Base-by-base conservation (phyloP, 2,329 filamentous ascomycete genomes). In the Aspergillus ochraceus region DNA sequence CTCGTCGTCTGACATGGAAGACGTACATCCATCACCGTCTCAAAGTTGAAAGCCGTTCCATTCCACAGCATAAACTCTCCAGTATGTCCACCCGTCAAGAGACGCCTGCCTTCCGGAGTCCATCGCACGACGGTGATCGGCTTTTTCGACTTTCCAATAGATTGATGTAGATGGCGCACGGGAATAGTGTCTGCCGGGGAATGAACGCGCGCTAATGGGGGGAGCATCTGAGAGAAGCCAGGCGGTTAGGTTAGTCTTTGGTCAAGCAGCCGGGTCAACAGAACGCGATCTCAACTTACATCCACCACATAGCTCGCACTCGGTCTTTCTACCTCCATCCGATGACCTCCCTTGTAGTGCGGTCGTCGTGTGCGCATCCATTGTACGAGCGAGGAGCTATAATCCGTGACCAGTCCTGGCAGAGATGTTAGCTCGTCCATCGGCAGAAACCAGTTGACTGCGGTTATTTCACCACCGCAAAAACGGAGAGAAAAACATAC, bases 21-120 rank as follows among this genome's bases (percentile, higher is more conserved):
- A 62, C 77, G 55, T 66, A 83, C 80, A 76, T 97, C 93, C 90
- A 97, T 97, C 29, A 99, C 97, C 3, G 95, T 98, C 79, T 99
- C 95, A 70, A 99, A 99, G 76, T 99, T 98, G 84, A 99, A 99
- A 24, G 92, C 94, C 49, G 94, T 98, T 64, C 95, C 95, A 74
- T 99, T 99, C 95, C 95, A 99, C 3, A 99, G 79, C 45, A 96
- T 99, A 71, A 99, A 99, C 75, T 99, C 95, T 71, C 95, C 95
- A 74, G 94, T 98, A 66, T 92, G 96, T 0, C 93, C 96, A 22
- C 92, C 95, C 0, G 95, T 98, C 73, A 99, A 83, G 58, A 99
- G 80, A 66, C 95, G 85, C 62, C 95, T 88, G 29, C 95, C 95
- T 76, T 99, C 95, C 6, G 95, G 95, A 17, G 96, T 99, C 95